A percentile compares a stretch with the other conserved stretches of the same genome.
Evolutionary conservation across 306 rosid species (phyloP).

Genomic region (Vicia sativa): DNA sequence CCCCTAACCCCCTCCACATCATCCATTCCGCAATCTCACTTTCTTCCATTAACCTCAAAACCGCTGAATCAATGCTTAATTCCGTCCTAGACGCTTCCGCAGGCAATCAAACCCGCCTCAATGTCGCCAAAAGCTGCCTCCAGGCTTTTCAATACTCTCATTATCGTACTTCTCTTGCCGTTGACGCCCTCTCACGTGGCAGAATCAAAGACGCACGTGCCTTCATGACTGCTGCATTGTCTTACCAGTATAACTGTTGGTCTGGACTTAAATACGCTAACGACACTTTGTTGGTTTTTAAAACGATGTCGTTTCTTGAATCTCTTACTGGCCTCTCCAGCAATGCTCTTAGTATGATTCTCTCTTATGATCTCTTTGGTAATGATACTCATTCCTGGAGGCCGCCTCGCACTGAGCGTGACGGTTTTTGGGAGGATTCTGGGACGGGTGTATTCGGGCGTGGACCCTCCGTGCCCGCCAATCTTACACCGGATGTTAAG

Average conservation of each 20-base stretch:
- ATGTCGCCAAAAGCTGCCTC: slow-evolving; percentile 55
- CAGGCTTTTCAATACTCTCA: slow-evolving; percentile 53
- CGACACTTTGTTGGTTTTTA: slow-evolving; percentile 54
- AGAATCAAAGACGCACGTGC: slow-evolving; percentile 66
- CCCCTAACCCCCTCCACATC: slow-evolving; percentile 44
- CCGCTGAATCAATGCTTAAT: slow-evolving; percentile 53
- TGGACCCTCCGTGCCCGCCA: slow-evolving; percentile 35
- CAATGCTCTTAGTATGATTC: slow-evolving; percentile 77
- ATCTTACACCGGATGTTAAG: slow-evolving; percentile 53
- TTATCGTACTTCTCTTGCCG: slow-evolving; percentile 52
- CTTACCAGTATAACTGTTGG: slow-evolving; percentile 86
- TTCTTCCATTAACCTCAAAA: slow-evolving; percentile 50
- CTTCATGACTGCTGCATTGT: slow-evolving; percentile 68
- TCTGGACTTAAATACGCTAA: slow-evolving; percentile 77
- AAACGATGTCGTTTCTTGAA: slow-evolving; percentile 70
- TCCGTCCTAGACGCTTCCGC: slow-evolving; percentile 49
- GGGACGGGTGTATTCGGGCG: slow-evolving; percentile 3
- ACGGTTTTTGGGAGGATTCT: slow-evolving; percentile 69
- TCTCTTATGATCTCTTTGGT: slow-evolving; percentile 60
- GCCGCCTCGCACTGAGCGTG: slow-evolving; percentile 78
- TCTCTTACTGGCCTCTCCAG: slow-evolving; percentile 53
- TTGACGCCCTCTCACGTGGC: slow-evolving; percentile 46
- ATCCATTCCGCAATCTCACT: slow-evolving; percentile 50
- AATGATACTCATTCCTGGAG: slow-evolving; percentile 59
- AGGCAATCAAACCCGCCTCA: slow-evolving; percentile 40